phyloP scores from a whole-genome alignment of 78 protist genomes.

The Dictyostelium citrinum region DNA sequence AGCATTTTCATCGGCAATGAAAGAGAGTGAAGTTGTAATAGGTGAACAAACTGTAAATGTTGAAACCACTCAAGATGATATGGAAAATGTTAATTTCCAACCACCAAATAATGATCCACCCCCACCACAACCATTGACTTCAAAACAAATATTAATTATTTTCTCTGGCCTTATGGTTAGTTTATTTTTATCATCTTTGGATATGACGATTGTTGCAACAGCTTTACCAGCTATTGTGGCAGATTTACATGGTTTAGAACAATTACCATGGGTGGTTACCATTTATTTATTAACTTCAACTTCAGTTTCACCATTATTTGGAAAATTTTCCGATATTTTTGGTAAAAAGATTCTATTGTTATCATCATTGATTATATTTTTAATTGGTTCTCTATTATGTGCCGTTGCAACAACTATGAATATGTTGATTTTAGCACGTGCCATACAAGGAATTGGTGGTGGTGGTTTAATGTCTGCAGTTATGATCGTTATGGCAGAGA shows the following conservation, averaged over 20 bases:
- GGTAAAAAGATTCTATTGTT: constrained; percentile 32
- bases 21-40: neutral
- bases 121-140: neutral
- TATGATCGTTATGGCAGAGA: constrained; percentile 79
- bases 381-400: constrained; percentile 54
- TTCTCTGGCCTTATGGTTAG: constrained; percentile 67
- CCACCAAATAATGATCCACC: neutral
- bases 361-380: constrained; percentile 14
- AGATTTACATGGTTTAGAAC: constrained; percentile 41
- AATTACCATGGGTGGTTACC: constrained; percentile 78
- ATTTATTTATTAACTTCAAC: constrained; percentile 73
- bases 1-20: neutral
- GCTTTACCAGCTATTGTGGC: constrained; percentile 69
- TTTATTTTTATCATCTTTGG: constrained; percentile 63
- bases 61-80: neutral
- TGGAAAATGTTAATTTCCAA: neutral
- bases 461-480: constrained; percentile 78
- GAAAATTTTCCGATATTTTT: constrained; percentile 67
- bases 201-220: constrained; percentile 77
- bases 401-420: constrained; percentile 10
- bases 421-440: constrained; percentile 48
- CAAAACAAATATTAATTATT: constrained; percentile 33
- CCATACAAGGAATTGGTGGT: constrained; percentile 75
- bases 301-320: constrained; percentile 55
- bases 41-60: neutral